phyloP scores from a whole-genome alignment of 768 basidiomycete genomes.

The Boletus tomentosulus region DNA sequence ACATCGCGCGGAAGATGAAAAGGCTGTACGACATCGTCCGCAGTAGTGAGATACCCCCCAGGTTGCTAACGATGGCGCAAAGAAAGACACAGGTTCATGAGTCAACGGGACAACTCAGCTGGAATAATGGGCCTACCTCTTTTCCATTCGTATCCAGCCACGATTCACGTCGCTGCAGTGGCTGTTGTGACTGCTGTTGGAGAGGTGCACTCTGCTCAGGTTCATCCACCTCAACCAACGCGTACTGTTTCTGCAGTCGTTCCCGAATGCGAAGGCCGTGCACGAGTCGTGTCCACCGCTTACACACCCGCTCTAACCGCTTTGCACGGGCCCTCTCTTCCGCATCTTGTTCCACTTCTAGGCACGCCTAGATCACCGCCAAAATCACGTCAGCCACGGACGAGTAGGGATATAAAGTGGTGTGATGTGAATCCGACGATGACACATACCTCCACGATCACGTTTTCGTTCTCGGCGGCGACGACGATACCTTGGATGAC shows the following conservation, averaged over 20 bases:
- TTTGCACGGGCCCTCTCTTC: conserved; percentile 74
- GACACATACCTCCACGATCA: conserved; percentile 66
- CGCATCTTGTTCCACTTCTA: conserved; percentile 73
- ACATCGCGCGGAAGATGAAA: conserved; percentile 64
- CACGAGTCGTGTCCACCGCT: conserved; percentile 84
- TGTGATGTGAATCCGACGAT: conserved; percentile 5
- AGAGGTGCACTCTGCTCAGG: background rate
- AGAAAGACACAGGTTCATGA: background rate
- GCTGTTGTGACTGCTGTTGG: conserved; percentile 1
- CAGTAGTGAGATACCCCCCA: conserved; percentile 65
- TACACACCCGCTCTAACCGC: conserved; percentile 73
- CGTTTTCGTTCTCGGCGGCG: conserved; percentile 71
- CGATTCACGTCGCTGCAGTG: conserved; percentile 9
- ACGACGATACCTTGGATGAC: conserved; percentile 83
- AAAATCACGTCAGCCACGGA: conserved; percentile 7
- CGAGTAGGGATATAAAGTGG: background rate
- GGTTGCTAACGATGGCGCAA: conserved; percentile 14
- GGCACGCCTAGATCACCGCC: conserved; percentile 62
- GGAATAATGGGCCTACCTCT: conserved; percentile 17
- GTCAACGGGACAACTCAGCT: no score
- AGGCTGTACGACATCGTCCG: conserved; percentile 69
- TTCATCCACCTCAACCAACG: conserved; percentile 10
- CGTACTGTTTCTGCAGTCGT: conserved; percentile 79
- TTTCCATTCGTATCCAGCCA: conserved; percentile 20
- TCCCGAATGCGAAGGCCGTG: conserved; percentile 85